Evolutionary conservation across 2,329 filamentous ascomycete genomes (phyloP).

Genomic region (Exophiala xenobiotica): DNA sequence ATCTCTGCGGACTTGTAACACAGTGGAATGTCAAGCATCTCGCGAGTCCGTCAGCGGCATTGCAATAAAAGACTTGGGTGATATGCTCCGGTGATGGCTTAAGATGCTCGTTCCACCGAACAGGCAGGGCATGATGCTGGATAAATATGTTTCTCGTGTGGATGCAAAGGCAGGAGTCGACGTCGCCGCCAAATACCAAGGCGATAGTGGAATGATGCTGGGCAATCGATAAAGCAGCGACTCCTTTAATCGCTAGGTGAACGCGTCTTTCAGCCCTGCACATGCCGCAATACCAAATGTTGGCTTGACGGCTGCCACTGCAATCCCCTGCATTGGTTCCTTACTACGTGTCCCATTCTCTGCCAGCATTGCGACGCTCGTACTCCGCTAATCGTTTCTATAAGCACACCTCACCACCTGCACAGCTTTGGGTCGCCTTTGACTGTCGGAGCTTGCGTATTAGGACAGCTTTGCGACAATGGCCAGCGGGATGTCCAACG

Average conservation of each 20-base stretch:
- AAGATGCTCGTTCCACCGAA: too few relatives aligned
- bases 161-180: too few relatives aligned
- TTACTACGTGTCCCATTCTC: not conserved
- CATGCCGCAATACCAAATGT: not conserved
- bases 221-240: not conserved
- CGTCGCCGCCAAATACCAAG: too few relatives aligned
- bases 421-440: not conserved
- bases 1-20: too few relatives aligned
- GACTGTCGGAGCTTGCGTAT: not conserved
- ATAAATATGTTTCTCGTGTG: too few relatives aligned
- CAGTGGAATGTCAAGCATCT: too few relatives aligned
- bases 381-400: not conserved
- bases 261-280: not conserved
- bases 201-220: too few relatives aligned
- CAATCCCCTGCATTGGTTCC: not conserved
- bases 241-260: too few relatives aligned
- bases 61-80: too few relatives aligned
- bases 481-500: conserved; percentile 32
- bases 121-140: too few relatives aligned
- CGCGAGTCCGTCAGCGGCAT: too few relatives aligned
- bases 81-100: too few relatives aligned
- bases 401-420: not conserved
- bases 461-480: conserved; percentile 32
- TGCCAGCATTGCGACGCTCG: not conserved
- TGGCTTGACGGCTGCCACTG: not conserved